Percentiles rank a stretch among this genome's conserved stretches.
Evolutionary conservation across 2,329 filamentous ascomycete species (phyloP).

Genomic region (Aspergillus brunneoviolaceus): DNA sequence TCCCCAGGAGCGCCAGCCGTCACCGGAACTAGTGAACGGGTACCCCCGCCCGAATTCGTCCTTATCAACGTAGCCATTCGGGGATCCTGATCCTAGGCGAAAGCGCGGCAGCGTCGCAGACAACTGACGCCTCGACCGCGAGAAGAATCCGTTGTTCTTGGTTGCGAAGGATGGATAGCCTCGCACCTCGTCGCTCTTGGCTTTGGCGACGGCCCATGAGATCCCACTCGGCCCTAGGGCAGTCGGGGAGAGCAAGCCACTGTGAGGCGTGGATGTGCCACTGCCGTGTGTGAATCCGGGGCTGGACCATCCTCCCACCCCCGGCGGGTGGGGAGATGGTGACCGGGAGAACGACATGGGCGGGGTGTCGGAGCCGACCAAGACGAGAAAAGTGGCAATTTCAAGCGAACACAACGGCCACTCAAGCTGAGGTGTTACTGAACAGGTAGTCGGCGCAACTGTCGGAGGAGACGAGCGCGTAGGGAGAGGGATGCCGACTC

Average conservation of each 20-base stretch:
- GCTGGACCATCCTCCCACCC: slow-evolving; percentile 79
- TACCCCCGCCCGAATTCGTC: slow-evolving; percentile 65
- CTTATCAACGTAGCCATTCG: slow-evolving; percentile 62
- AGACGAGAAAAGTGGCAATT: slow-evolving; percentile 5
- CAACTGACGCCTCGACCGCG: slow-evolving; percentile 75
- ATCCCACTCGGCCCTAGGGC: slow-evolving; percentile 44
- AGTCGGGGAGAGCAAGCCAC: slow-evolving; percentile 36
- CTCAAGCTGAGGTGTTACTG: background rate
- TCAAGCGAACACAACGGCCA: background rate
- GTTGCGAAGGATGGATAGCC: slow-evolving; percentile 78
- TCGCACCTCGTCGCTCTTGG: slow-evolving; percentile 69
- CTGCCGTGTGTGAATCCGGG: slow-evolving; percentile 73
- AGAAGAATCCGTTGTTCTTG: slow-evolving; percentile 83
- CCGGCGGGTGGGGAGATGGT: slow-evolving; percentile 72
- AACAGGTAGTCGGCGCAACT: background rate
- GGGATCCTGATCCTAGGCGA: slow-evolving; percentile 45
- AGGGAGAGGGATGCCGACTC: background rate
- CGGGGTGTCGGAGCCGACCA: slow-evolving; percentile 56
- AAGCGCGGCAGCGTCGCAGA: slow-evolving; percentile 78
- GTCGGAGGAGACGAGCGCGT: background rate
- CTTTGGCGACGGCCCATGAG: slow-evolving; percentile 80
- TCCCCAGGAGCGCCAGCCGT: slow-evolving; percentile 31
- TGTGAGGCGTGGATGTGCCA: slow-evolving; percentile 65
- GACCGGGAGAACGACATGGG: slow-evolving; percentile 83
- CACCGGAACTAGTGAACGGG: slow-evolving; percentile 34